phyloP scores from a whole-genome alignment of 176 grass and related monocot species.

The Raddia distichophylla region DNA sequence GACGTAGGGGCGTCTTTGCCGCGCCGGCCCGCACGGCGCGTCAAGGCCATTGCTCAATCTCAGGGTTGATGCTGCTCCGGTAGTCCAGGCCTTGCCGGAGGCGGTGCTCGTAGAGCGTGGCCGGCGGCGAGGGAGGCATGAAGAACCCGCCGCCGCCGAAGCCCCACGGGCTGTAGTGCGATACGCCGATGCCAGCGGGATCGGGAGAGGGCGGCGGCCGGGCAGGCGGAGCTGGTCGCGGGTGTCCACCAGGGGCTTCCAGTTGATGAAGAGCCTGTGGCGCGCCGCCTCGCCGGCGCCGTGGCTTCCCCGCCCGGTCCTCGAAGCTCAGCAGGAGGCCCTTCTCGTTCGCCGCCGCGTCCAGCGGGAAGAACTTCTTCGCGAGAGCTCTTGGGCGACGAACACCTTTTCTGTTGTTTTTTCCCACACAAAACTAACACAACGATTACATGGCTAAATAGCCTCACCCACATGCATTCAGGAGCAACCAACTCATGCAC shows the following conservation, averaged over 20 bases:
- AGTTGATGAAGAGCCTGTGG: slow-evolving; percentile 85
- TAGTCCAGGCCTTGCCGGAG: slow-evolving; percentile 61
- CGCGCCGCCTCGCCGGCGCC: slow-evolving; percentile 57
- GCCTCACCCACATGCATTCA: too few species aligned
- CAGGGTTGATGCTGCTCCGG: slow-evolving; percentile 30
- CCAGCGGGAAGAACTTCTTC: slow-evolving; percentile 93
- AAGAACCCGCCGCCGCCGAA: slow-evolving; percentile 49
- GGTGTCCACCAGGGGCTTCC: slow-evolving; percentile 70
- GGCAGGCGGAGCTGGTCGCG: slow-evolving; percentile 51
- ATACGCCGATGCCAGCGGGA: slow-evolving; percentile 35
- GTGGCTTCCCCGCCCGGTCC: slow-evolving; percentile 82
- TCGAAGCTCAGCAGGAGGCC: slow-evolving; percentile 86
- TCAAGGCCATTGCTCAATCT: too few species aligned
- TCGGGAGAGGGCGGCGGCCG: slow-evolving; percentile 37
- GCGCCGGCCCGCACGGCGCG: too few species aligned
- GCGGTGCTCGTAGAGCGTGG: slow-evolving; percentile 84
- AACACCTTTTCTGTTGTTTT: too few species aligned
- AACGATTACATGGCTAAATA: too few species aligned
- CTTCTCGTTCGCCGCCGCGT: slow-evolving; percentile 75
- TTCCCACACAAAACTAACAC: too few species aligned
- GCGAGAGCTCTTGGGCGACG: too few species aligned
- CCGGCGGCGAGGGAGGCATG: slow-evolving; percentile 59
- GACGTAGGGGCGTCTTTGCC: too few species aligned
- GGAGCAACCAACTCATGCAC: too few species aligned
- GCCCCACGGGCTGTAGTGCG: slow-evolving; percentile 49